These are phyloP conservation scores for Volvox reticuliferus DNA, from an alignment of 139 green algal species.

Conservation along the genomic window DNA sequence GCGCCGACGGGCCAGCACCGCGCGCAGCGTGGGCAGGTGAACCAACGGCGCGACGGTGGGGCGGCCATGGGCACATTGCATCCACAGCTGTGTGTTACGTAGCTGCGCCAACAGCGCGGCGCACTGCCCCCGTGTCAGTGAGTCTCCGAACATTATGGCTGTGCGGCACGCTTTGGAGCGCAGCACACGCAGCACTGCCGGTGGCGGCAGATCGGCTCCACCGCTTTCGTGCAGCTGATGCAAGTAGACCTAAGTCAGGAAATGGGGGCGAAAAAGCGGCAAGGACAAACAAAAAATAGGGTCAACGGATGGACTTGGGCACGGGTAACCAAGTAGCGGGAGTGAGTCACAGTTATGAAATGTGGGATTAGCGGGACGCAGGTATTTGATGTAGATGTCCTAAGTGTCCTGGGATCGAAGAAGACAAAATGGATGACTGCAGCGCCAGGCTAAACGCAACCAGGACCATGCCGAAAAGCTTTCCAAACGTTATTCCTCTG, in stretches of 20 bases:
- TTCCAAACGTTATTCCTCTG: too few relatives aligned
- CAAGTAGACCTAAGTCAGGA: slow-evolving; percentile 67
- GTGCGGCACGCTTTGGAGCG: slow-evolving; percentile 81
- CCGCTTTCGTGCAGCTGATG: slow-evolving; percentile 69
- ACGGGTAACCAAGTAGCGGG: too few relatives aligned
- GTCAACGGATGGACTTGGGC: too few relatives aligned
- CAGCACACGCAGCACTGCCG: slow-evolving; percentile 68
- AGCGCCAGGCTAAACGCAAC: too few relatives aligned
- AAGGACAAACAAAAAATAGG: too few relatives aligned
- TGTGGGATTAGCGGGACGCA: too few relatives aligned
- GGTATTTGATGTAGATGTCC: too few relatives aligned
- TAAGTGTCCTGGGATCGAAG: too few relatives aligned
- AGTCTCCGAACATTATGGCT: slow-evolving; percentile 91
- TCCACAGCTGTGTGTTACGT: slow-evolving; percentile 67
- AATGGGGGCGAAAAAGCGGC: neutral
- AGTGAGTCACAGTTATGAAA: too few relatives aligned
- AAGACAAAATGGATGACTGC: too few relatives aligned
- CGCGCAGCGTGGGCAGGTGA: slow-evolving; percentile 25
- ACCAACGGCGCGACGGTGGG: slow-evolving; percentile 69
- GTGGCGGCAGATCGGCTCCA: slow-evolving; percentile 48
- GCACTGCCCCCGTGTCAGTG: slow-evolving; percentile 64
- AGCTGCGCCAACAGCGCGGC: slow-evolving; percentile 68
- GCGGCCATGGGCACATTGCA: slow-evolving; percentile 87
- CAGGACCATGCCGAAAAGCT: too few relatives aligned
- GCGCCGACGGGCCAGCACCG: neutral